Percentiles rank a stretch among this genome's conserved stretches.
Evolutionary conservation across 164 flowering plant genomes (phyloP).

Genomic region (Macadamia tetraphylla): DNA sequence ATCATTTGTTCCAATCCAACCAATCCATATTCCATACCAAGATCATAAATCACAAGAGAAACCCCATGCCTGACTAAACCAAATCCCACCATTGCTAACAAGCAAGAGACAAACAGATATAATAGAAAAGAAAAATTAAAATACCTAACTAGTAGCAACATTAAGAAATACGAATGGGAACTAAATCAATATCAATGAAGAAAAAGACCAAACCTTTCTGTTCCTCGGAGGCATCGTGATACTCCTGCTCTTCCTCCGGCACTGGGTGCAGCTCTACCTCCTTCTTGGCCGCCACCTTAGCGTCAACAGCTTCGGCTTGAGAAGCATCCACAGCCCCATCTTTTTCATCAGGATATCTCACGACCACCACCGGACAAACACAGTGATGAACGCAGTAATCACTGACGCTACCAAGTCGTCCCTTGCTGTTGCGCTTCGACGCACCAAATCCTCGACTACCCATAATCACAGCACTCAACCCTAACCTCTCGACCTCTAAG

Average conservation of each 20-base stretch:
- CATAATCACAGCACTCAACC: slow-evolving; percentile 71
- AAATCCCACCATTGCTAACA: too few relatives aligned
- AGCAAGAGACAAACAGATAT: too few relatives aligned
- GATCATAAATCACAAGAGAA: too few relatives aligned
- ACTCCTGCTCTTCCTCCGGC: slow-evolving; percentile 45
- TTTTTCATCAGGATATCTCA: slow-evolving; percentile 49
- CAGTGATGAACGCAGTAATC: slow-evolving; percentile 87
- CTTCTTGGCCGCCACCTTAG: slow-evolving; percentile 6
- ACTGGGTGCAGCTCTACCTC: slow-evolving; percentile 27
- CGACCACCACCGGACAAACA: slow-evolving; percentile 83
- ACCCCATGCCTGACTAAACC: too few relatives aligned
- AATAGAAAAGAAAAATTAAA: too few relatives aligned
- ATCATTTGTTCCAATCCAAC: too few relatives aligned
- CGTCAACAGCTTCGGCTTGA: slow-evolving; percentile 7
- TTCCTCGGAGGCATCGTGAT: slow-evolving; percentile 42
- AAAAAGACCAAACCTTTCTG: slow-evolving; percentile 19
- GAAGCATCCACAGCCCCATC: slow-evolving; percentile 15
- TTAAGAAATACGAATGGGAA: too few relatives aligned
- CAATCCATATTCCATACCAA: too few relatives aligned
- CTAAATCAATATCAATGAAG: neutral
- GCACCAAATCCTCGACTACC: slow-evolving; percentile 82
- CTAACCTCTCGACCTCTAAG: slow-evolving; percentile 74
- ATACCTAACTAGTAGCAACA: too few relatives aligned
- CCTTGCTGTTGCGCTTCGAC: slow-evolving; percentile 30
- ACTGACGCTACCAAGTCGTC: slow-evolving; percentile 68